Evolutionary conservation across 495 filamentous ascomycete species (phyloP), one percentile per base, ranked within the genome.

Genomic region (Aspergillus biplanus): DNA sequence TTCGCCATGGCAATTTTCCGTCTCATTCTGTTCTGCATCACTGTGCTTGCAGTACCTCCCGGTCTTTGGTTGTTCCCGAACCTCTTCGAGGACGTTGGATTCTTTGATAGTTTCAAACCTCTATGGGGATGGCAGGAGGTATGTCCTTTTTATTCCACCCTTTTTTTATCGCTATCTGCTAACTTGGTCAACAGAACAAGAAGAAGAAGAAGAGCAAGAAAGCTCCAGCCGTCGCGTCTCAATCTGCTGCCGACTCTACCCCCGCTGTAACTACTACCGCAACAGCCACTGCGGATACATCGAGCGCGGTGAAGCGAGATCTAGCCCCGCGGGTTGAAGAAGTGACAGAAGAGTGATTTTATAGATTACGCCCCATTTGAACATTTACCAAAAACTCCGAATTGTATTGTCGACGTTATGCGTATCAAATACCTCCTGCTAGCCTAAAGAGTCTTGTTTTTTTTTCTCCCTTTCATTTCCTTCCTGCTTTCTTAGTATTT

Each of bases 121-220:
- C 74, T 95, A 37, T 98, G 96, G 94, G 96, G 91, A 55, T 99
- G 96, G 96, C 95, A 98, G 75, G 92, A 98, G 89, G 95, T 97
- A 75, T 63, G 11, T 18, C 11, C 7, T 57, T 44, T 66, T 59
- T 16, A 47, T 35, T 32, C 55, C 33, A 58, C 37, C 65, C 50
- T 47, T 56, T 12, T 53, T 4, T 57, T 39, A 27, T 27, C 21
- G 21, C 37, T 69, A 44, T 61, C 46, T 27, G 32, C 64, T 67
- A 56, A 69, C 52, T 35, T 27, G 48, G 49, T 27, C 31, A 31
- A 33, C 37, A 71, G 68, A 74, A 71, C 72, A 83, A 75, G 66
- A 76, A 75, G 66, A 79, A 87, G 74, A 84, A 87, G 74, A 83
- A 85, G 59, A 90, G 86, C 69, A 88, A 87, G 79, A 89, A 89